Evolutionary conservation across 169 alveolate species (phyloP), one percentile per base, ranked within the genome.

Genomic region (Cryptosporidium sp.): DNA sequence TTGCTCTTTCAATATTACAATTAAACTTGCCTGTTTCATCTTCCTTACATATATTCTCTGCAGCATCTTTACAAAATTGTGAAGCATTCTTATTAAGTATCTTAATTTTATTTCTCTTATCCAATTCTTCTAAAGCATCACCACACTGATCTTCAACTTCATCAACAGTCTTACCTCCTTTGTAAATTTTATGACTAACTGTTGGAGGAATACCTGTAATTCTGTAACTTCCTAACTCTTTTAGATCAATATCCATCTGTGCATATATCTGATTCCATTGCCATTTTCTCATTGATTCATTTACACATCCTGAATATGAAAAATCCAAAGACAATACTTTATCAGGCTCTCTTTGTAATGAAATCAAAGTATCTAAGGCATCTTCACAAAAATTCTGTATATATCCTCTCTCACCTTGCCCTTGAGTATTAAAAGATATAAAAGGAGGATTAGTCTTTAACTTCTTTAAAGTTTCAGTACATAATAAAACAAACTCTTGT

Each of bases 251-350:
- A 18, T 80, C 75, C 73, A 80, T 80, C 35, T 80, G 89, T 8
- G 51, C 7, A 26, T 62, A 80, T 60, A 80, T 80, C 29, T 80
- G 89, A 42, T 80, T 44, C 89, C 89, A 80, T 26, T 80, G 89
- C 89, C 89, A 80, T 33, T 65, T 60, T 51, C 89, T 80, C 73
- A 65, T 80, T 9, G 89, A 75, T 65, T 80, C 89, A 80, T 80
- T 80, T n/a, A 80, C 60, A 29, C 89, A 80, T 5, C 68, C 68
- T 14, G 73, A 56, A 39, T 80, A 80, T 5, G 89, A 10, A n/a
- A 80, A 80, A 39, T 80, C 89, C 52, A 80, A 23, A 3, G 89
- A 80, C 35, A 80, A 48, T 10, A 44, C 42, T 39, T 42, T 80
- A 5, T 80, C 80, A 7, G 89, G 89, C 35, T 65, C 80, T 29